These are phyloP conservation scores for Aspergillus thermomutatus DNA, from an alignment of 2,329 filamentous ascomycete genomes.

Conservation along the genomic window DNA sequence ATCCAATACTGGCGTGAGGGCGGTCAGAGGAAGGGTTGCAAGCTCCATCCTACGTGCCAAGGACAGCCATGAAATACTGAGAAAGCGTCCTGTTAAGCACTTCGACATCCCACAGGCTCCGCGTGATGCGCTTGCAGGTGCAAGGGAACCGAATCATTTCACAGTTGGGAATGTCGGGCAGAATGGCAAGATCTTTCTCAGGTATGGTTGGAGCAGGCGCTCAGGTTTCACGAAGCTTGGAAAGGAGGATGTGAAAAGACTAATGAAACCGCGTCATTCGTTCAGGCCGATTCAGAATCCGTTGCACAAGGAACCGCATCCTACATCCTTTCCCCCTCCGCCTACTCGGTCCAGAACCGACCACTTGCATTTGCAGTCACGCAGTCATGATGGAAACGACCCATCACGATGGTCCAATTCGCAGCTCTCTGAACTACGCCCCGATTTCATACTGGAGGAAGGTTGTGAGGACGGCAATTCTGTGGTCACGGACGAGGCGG, in stretches of 20 bases:
- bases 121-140: conserved; percentile 57
- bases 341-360: conserved; percentile 60
- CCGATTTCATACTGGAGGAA: conserved; percentile 23
- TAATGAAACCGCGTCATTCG: neutral
- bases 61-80: conserved; percentile 52
- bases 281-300: conserved; percentile 36
- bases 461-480: conserved; percentile 22
- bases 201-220: conserved; percentile 49
- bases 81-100: conserved; percentile 36
- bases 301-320: conserved; percentile 29
- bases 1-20: conserved; percentile 27
- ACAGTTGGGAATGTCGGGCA: conserved; percentile 79
- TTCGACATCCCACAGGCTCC: conserved; percentile 51
- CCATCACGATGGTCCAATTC: conserved; percentile 40
- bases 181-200: conserved; percentile 77
- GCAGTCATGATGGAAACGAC: conserved; percentile 27
- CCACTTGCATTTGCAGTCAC: conserved; percentile 42
- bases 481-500: conserved; percentile 17
- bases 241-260: conserved; percentile 13
- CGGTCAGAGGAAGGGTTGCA: conserved; percentile 30
- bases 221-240: conserved; percentile 11
- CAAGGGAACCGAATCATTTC: conserved; percentile 68
- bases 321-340: conserved; percentile 40
- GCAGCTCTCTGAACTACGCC: conserved; percentile 39
- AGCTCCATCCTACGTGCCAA: conserved; percentile 42